Conservation (phyloP, 78 protist genomes). For the Planoprotostelium fungivorum region DNA sequence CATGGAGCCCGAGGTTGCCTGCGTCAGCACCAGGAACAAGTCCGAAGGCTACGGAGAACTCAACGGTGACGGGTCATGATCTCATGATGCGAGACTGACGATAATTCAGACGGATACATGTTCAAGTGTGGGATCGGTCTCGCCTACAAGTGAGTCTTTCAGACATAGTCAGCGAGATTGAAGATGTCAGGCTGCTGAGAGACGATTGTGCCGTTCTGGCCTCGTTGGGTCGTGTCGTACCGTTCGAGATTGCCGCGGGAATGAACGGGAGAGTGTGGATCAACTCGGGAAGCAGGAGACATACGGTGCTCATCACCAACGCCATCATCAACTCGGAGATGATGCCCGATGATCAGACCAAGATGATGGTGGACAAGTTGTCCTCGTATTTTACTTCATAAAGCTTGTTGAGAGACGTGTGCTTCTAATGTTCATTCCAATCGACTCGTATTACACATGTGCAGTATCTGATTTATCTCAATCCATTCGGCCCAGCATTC, state of each 20-base stretch:
- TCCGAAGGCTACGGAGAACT: constrained; percentile 74
- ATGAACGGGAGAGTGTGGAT: constrained; percentile 82
- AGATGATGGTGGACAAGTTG: not conserved
- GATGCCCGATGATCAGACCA: constrained; percentile 27
- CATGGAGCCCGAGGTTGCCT: constrained; percentile 77
- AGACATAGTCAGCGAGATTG: not conserved
- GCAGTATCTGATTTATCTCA: no score
- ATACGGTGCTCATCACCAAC: constrained; percentile 43
- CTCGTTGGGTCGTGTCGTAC: constrained; percentile 37
- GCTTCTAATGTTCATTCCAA: no score
- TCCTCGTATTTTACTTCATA: not conserved
- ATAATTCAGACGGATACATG: not conserved
- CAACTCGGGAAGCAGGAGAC: constrained; percentile 5
- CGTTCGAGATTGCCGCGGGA: constrained; percentile 77
- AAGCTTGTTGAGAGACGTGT: no score
- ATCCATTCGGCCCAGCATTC: no score
- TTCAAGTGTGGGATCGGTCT: constrained; percentile 41
- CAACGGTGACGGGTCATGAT: constrained; percentile 11
- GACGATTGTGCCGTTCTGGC: constrained; percentile 41
- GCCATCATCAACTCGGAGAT: constrained; percentile 48
- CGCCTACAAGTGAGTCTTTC: constrained; percentile 40
- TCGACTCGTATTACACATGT: no score
- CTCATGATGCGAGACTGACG: not conserved
- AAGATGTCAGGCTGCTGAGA: constrained; percentile 20
- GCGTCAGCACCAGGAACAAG: constrained; percentile 36